These are phyloP conservation scores for Samsoniella hepiali DNA, from an alignment of 2,329 filamentous ascomycete species.

Conservation along the genomic window DNA sequence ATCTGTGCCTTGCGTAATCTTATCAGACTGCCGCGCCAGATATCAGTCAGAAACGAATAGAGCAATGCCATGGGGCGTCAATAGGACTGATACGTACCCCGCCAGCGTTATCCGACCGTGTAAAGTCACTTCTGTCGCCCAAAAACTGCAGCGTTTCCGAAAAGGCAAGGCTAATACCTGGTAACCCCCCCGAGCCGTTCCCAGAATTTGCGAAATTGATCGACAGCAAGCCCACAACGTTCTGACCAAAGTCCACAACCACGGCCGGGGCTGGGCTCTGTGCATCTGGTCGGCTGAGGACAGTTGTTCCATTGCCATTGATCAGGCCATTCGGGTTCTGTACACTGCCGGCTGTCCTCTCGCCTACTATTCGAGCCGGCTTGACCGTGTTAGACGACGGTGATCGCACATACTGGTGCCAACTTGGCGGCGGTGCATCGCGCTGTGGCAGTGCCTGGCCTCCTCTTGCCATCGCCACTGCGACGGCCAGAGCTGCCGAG, in stretches of 20 bases:
- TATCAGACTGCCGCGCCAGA: constrained; percentile 21
- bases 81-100: constrained; percentile 22
- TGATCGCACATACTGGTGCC: constrained; percentile 5
- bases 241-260: constrained; percentile 49
- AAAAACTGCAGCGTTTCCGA: constrained; percentile 48
- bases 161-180: constrained; percentile 45
- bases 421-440: background rate
- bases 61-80: background rate
- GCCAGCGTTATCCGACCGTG: constrained; percentile 43
- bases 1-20: constrained; percentile 45
- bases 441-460: background rate
- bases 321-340: background rate
- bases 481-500: background rate
- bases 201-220: constrained; percentile 40
- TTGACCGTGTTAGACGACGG: constrained; percentile 2
- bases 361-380: background rate
- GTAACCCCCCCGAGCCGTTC: constrained; percentile 28
- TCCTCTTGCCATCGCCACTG: background rate
- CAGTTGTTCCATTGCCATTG: background rate
- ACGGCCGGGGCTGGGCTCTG: constrained; percentile 33
- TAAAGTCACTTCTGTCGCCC: constrained; percentile 45
- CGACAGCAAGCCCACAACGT: constrained; percentile 42
- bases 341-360: background rate
- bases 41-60: background rate
- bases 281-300: background rate